Base-by-base conservation (phyloP, 257 asterid species). In the Linaria vulgaris region DNA sequence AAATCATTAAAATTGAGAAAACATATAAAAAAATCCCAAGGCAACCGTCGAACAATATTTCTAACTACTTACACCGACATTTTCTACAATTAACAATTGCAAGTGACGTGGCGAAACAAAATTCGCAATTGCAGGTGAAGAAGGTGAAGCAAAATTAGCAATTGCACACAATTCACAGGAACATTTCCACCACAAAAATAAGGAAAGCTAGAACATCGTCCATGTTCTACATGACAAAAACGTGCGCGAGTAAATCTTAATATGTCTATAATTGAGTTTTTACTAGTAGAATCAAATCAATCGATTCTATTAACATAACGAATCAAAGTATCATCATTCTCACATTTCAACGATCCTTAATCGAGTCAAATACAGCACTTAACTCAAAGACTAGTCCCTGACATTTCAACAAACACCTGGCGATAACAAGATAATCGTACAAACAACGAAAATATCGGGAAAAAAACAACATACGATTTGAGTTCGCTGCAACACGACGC, bases 401-500 rank as follows among this genome's bases (percentile, higher is more conserved):
- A 3, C 31, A 45, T 19, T n/a, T 8, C 31, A 1, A 5, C 16
- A 10, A 70, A 10, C 23, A 20, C 59, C 31, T 63, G 4, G 34
- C 21, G 38, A 61, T 64, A 6, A 50, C n/a, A 8, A n/a, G n/a
- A n/a, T n/a, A n/a, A 34, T 34, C 5, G 10, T 8, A 34, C 5
- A 7, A 34, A 34, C 41, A 34, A 34, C 37, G 9, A 34, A 3
- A 34, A 34, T 34, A 34, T 34, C 41, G 11, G 41, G 9, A 34
- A 7, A 7, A 34, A 1, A 92, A 95, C 3, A 34, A 34, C 41
- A 34, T 34, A 92, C 96, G 24, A 91, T 87, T 67, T 61, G 56
- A 45, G 15, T 61, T 13, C 56, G 66, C 75, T 59, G 77, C 66
- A 80, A 59, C 37, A 83, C 76, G 43, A 83, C 84, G 60, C 79